Conservation (phyloP, 768 basidiomycete species). For the Podaxis sp. region DNA sequence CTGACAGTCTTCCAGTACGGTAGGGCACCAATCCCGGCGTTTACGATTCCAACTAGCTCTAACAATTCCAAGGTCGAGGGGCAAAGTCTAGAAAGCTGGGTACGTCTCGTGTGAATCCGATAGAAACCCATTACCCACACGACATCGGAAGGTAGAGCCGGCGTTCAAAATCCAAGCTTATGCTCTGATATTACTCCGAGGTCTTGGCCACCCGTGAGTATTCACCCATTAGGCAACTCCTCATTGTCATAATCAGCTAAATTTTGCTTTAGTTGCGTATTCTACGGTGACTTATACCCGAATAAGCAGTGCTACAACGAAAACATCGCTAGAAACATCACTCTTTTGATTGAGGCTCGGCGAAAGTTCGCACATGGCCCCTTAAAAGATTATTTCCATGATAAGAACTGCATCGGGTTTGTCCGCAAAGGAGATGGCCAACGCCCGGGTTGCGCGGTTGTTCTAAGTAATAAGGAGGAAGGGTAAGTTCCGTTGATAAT, state of each 20-base stretch:
- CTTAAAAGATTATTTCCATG: conserved; percentile 53
- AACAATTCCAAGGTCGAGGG: conserved; percentile 43
- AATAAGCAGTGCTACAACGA: conserved; percentile 64
- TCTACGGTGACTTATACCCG: conserved; percentile 80
- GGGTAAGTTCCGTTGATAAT: conserved; percentile 23
- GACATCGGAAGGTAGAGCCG: conserved; percentile 46
- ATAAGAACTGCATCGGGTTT: conserved; percentile 68
- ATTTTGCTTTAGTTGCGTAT: conserved; percentile 61
- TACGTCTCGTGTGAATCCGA: conserved; percentile 25
- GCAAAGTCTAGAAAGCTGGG: conserved; percentile 82
- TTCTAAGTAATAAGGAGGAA: conserved; percentile 58
- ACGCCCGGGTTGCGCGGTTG: conserved; percentile 62
- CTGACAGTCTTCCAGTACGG: conserved; percentile 45
- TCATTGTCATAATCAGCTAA: neutral
- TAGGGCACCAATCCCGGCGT: conserved; percentile 25
- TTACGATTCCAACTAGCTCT: neutral
- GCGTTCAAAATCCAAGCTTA: conserved; percentile 83
- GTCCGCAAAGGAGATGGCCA: conserved; percentile 56
- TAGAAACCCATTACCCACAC: neutral
- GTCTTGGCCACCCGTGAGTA: conserved; percentile 69
- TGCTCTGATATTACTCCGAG: conserved; percentile 69
- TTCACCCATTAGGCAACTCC: neutral
- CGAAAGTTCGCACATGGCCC: conserved; percentile 64
- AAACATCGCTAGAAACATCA: conserved; percentile 45
- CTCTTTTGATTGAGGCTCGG: conserved; percentile 54